These are phyloP conservation scores for Trichoderma cornu-damae DNA, from an alignment of 2,329 filamentous ascomycete species.

Conservation along the genomic window DNA sequence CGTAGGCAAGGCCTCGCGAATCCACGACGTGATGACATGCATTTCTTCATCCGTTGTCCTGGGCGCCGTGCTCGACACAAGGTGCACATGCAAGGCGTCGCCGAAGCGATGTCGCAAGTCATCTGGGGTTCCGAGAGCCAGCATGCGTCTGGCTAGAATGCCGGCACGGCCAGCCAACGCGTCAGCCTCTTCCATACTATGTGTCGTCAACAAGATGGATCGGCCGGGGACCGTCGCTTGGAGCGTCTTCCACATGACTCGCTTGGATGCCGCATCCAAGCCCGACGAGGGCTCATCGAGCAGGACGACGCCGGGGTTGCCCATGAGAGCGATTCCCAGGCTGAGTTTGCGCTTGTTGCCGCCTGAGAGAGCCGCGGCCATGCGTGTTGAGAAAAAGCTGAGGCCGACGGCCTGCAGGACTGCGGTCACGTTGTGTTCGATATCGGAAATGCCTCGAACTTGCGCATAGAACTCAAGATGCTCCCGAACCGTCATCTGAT, in stretches of 20 bases:
- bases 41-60: constrained; percentile 67
- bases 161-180: constrained; percentile 78
- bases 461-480: constrained; percentile 85
- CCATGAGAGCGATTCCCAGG: constrained; percentile 85
- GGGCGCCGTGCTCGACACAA: constrained; percentile 70
- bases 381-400: constrained; percentile 61
- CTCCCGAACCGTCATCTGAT: constrained; percentile 83
- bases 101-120: constrained; percentile 70
- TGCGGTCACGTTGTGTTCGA: constrained; percentile 70
- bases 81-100: constrained; percentile 72
- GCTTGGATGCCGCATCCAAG: constrained; percentile 84
- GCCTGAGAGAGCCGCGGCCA: constrained; percentile 75
- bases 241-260: constrained; percentile 88
- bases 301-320: constrained; percentile 79
- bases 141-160: constrained; percentile 80
- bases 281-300: constrained; percentile 86
- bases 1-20: constrained; percentile 53
- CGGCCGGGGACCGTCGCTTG: constrained; percentile 67
- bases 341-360: constrained; percentile 93
- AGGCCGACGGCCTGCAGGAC: constrained; percentile 80
- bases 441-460: constrained; percentile 69
- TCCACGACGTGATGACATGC: constrained; percentile 60
- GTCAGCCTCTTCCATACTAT: constrained; percentile 93
- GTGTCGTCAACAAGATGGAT: constrained; percentile 83
- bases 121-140: constrained; percentile 74